Evolutionary conservation across 2,329 filamentous ascomycete species (phyloP).

Genomic region (Talaromyces funiculosus): DNA sequence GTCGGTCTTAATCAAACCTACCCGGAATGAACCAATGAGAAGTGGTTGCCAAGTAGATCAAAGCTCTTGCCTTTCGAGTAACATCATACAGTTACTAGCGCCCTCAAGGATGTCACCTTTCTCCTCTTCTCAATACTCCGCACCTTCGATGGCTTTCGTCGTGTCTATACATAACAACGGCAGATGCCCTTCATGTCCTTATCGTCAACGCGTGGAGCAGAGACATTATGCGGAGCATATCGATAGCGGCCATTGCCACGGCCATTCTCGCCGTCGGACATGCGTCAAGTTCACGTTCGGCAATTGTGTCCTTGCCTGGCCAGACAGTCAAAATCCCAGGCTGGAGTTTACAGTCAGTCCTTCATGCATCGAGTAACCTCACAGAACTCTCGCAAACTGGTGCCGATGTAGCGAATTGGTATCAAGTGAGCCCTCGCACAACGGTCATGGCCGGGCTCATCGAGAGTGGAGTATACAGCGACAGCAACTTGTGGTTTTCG

Average conservation of each 20-base stretch:
- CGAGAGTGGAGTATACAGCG: constrained; percentile 48
- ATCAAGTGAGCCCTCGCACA: constrained; percentile 45
- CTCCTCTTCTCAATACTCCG: neutral
- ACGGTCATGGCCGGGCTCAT: constrained; percentile 56
- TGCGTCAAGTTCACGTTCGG: neutral
- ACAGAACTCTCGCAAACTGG: constrained; percentile 39
- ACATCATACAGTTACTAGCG: neutral
- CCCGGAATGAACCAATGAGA: neutral
- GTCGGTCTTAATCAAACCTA: neutral
- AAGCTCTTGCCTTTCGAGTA: neutral
- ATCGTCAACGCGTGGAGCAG: neutral
- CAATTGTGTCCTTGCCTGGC: constrained; percentile 22
- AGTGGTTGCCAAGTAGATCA: neutral
- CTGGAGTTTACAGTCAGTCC: constrained; percentile 49
- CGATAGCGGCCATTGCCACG: neutral
- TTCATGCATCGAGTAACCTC: constrained; percentile 32
- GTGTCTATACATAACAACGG: neutral
- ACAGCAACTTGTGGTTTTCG: constrained; percentile 53
- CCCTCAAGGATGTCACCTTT: neutral
- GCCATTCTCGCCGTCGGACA: neutral
- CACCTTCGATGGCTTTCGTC: neutral
- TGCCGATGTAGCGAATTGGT: constrained; percentile 48
- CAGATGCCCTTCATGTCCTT: neutral
- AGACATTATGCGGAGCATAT: neutral
- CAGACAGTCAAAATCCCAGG: constrained; percentile 25